Conservation (phyloP, 2,329 filamentous ascomycete species). For the Chaetomiaceae sp. region DNA sequence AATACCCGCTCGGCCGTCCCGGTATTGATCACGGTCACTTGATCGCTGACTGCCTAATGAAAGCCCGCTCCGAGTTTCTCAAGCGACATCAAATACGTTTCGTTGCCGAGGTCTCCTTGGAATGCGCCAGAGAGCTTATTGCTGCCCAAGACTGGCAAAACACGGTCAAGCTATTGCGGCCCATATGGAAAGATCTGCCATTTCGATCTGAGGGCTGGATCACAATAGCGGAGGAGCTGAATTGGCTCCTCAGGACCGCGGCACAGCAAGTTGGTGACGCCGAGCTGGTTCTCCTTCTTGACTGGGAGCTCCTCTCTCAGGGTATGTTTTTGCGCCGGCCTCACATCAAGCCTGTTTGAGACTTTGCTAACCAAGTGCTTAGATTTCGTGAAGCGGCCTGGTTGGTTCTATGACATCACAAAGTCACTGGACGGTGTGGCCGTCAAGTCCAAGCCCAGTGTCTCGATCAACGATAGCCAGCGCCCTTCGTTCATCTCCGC, state of each 20-base stretch:
- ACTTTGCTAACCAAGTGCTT: conserved; percentile 8
- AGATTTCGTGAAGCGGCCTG: conserved; percentile 51
- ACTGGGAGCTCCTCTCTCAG: conserved; percentile 60
- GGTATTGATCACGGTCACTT: conserved; percentile 53
- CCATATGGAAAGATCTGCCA: conserved; percentile 53
- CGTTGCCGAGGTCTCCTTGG: conserved; percentile 52
- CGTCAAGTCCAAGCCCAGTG: conserved; percentile 40
- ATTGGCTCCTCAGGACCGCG: conserved; percentile 56
- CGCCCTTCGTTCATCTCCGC: conserved; percentile 30
- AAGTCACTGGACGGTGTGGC: conserved; percentile 50
- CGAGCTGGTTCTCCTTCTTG: conserved; percentile 55
- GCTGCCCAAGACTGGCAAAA: conserved; percentile 48
- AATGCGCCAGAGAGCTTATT: conserved; percentile 53
- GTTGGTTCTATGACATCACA: conserved; percentile 58
- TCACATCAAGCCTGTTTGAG: no score
- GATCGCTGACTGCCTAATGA: conserved; percentile 48
- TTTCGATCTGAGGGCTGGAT: conserved; percentile 58
- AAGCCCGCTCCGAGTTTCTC: conserved; percentile 50
- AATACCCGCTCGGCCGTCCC: conserved; percentile 45
- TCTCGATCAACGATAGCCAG: conserved; percentile 46
- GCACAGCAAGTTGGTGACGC: conserved; percentile 48
- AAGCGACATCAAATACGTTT: conserved; percentile 49
- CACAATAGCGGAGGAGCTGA: conserved; percentile 54
- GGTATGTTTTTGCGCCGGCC: conserved; percentile 49
- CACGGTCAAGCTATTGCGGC: conserved; percentile 48